A percentile compares a stretch with the other conserved stretches of the same genome.
Evolutionary conservation across 1,284 basidiomycete genomes (phyloP).

Genomic region (Cutaneotrichosporon spelunceum): DNA sequence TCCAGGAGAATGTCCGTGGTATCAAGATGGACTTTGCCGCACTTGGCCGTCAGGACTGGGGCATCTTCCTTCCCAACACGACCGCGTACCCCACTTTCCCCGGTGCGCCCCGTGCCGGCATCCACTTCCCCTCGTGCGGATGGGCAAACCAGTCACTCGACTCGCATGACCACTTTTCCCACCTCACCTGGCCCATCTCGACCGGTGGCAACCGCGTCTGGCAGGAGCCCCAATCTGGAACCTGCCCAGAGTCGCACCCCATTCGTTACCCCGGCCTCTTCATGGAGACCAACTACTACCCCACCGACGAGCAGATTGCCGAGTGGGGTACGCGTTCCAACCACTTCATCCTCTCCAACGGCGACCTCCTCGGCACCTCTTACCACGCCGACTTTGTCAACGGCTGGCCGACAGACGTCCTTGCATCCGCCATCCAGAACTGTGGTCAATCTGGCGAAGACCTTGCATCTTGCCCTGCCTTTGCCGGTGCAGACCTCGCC

Average conservation of each 20-base stretch:
- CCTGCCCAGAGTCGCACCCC: slow-evolving; percentile 49
- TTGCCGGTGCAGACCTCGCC: background rate
- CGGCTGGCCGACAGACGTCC: slow-evolving; percentile 48
- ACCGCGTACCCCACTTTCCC: background rate
- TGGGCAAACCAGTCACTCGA: slow-evolving; percentile 33
- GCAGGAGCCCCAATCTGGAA: background rate
- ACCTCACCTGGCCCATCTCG: slow-evolving; percentile 52
- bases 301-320: slow-evolving; percentile 1
- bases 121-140: slow-evolving; percentile 45
- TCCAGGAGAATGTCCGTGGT: background rate
- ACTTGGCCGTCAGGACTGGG: slow-evolving; percentile 50
- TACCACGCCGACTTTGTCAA: slow-evolving; percentile 52
- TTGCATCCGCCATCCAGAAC: slow-evolving; percentile 44
- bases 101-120: background rate
- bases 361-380: slow-evolving; percentile 50
- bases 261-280: slow-evolving; percentile 41
- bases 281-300: slow-evolving; percentile 44
- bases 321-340: slow-evolving; percentile 6
- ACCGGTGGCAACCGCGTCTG: background rate
- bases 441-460: slow-evolving; percentile 30
- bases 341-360: slow-evolving; percentile 36
- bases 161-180: slow-evolving; percentile 43
- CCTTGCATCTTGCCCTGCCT: slow-evolving; percentile 4
- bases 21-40: slow-evolving; percentile 38
- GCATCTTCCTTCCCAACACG: slow-evolving; percentile 30